Evolutionary conservation across 352 stramenopile species (phyloP).

Genomic region (Globisporangium nodosum): DNA sequence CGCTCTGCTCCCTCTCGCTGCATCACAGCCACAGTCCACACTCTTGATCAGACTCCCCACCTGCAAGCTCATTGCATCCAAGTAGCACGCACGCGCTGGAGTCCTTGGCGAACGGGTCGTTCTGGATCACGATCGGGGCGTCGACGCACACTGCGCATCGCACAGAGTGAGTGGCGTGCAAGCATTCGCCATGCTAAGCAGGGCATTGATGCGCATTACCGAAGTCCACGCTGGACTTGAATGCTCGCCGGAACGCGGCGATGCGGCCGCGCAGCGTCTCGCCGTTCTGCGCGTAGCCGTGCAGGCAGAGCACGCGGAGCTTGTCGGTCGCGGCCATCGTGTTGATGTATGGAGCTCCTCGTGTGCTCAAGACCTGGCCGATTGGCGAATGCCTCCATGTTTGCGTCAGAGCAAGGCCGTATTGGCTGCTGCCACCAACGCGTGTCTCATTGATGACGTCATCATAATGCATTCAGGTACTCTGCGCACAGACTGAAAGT

Average conservation of each 20-base stretch:
- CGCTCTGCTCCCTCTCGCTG: not conserved
- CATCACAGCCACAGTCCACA: too few relatives aligned
- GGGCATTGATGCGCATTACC: constrained; percentile 20
- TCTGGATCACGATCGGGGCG: constrained; percentile 63
- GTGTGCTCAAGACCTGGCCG: not conserved
- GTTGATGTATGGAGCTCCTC: not conserved
- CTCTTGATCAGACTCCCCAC: too few relatives aligned
- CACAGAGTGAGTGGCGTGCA: not conserved
- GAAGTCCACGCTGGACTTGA: constrained; percentile 80
- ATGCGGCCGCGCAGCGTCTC: constrained; percentile 71
- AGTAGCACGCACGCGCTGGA: constrained; percentile 14
- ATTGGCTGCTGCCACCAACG: constrained; percentile 1
- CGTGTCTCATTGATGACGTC: not conserved
- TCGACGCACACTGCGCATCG: constrained; percentile 57
- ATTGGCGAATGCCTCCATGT: not conserved
- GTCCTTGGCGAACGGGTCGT: constrained; percentile 49
- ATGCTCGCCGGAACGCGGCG: constrained; percentile 56
- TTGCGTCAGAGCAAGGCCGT: constrained; percentile 1
- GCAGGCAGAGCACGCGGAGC: constrained; percentile 76
- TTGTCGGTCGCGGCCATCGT: constrained; percentile 32
- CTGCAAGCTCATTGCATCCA: not conserved
- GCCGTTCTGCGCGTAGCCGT: constrained; percentile 78
- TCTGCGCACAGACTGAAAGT: not conserved
- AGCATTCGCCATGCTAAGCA: not conserved
- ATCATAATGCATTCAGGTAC: not conserved